Evolutionary conservation across 2,329 filamentous ascomycete species (phyloP).

Genomic region (Fusarium sp.): DNA sequence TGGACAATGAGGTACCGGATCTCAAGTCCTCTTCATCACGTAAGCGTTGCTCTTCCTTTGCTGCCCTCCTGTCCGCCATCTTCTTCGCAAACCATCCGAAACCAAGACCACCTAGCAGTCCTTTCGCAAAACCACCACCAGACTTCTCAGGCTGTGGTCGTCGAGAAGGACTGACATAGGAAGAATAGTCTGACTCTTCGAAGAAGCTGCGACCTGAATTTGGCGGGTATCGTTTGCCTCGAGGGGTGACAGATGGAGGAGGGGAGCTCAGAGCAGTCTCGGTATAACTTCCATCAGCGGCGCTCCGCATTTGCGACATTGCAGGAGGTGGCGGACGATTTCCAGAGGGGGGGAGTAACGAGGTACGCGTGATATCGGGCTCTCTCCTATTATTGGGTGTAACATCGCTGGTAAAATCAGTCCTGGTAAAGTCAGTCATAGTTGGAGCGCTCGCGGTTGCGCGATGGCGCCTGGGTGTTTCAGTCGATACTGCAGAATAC

Average conservation of each 20-base stretch:
- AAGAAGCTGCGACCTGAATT: slow-evolving; percentile 55
- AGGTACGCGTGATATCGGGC: slow-evolving; percentile 48
- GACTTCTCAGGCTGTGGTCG: slow-evolving; percentile 58
- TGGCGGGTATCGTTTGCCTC: slow-evolving; percentile 57
- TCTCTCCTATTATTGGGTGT: slow-evolving; percentile 47
- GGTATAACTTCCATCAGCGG: slow-evolving; percentile 58
- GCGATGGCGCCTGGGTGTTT: slow-evolving; percentile 64
- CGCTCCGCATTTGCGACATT: slow-evolving; percentile 59
- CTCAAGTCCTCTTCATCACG: slow-evolving; percentile 63
- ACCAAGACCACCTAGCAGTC: slow-evolving; percentile 69
- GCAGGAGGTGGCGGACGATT: slow-evolving; percentile 48
- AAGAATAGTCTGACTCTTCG: slow-evolving; percentile 67
- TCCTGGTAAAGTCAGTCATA: slow-evolving; percentile 54
- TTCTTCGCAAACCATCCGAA: slow-evolving; percentile 75
- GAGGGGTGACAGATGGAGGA: slow-evolving; percentile 56
- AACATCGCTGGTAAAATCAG: slow-evolving; percentile 40
- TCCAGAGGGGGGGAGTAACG: slow-evolving; percentile 59
- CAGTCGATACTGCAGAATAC: slow-evolving; percentile 70
- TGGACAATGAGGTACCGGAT: slow-evolving; percentile 69
- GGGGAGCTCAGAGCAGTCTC: slow-evolving; percentile 50
- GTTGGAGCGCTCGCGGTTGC: slow-evolving; percentile 52
- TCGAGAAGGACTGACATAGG: slow-evolving; percentile 70
- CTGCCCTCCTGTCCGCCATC: slow-evolving; percentile 65
- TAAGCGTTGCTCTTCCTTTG: slow-evolving; percentile 58
- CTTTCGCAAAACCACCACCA: slow-evolving; percentile 64